A percentile compares a stretch with the other conserved stretches of the same genome.
These are phyloP conservation scores for Leishmania turanica DNA, from an alignment of 208 protist species.

Conservation along the genomic window DNA sequence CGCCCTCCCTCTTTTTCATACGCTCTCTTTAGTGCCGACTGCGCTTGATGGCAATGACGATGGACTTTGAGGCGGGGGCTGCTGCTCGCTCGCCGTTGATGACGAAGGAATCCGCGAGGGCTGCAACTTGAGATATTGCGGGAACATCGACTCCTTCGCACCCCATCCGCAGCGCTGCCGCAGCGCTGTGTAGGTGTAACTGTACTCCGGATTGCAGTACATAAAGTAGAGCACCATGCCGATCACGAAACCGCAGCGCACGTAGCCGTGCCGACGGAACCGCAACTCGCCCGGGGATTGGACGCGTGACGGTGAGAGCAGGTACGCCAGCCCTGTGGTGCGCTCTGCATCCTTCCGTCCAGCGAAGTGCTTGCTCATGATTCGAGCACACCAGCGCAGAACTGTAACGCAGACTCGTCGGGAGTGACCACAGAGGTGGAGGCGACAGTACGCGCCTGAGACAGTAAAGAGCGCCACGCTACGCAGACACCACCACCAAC, in stretches of 20 bases:
- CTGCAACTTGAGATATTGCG: slow-evolving; percentile 59
- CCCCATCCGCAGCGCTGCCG: slow-evolving; percentile 50
- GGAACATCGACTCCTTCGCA: slow-evolving; percentile 44
- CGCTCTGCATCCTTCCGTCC: slow-evolving; percentile 39
- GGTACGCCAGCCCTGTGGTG: slow-evolving; percentile 45
- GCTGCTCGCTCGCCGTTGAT: not conserved
- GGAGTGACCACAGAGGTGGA: not conserved
- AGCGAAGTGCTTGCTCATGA: slow-evolving; percentile 74
- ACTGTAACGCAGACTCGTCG: not conserved
- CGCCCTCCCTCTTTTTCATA: not conserved
- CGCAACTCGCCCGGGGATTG: slow-evolving; percentile 46
- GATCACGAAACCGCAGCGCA: slow-evolving; percentile 41
- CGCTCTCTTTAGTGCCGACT: not conserved
- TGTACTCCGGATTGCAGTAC: slow-evolving; percentile 91
- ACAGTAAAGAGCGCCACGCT: not conserved
- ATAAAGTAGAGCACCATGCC: slow-evolving; percentile 65
- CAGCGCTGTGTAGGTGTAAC: slow-evolving; percentile 61
- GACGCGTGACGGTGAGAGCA: slow-evolving; percentile 54
- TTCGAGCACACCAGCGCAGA: not conserved
- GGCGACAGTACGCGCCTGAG: too few relatives aligned
- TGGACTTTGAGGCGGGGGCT: not conserved
- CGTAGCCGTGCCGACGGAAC: slow-evolving; percentile 64
- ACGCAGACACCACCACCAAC: not conserved
- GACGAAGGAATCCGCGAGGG: not conserved
- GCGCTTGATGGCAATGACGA: not conserved